Evolutionary conservation across 352 stramenopile species (phyloP), one percentile per base, ranked within the genome.

Genomic region (Globisporangium barbulae): DNA sequence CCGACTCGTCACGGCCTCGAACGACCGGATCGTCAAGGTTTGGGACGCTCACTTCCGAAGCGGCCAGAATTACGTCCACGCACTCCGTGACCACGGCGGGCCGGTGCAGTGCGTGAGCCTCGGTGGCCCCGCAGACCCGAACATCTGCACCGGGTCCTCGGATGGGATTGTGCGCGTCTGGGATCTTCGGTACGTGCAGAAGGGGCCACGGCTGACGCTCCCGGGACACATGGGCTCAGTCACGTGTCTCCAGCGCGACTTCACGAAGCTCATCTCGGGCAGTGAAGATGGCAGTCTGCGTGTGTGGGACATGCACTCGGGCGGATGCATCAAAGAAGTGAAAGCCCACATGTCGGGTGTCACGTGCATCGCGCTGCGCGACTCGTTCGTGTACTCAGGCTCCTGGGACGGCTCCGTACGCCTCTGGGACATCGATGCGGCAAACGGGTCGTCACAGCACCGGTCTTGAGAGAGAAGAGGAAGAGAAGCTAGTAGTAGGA

Each of bases 221-320:
- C 47, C 69, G 45, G 78, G 81, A 4, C 84, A 93, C 33, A 42
- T 45, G 0, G 84, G 86, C 0, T 68, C 70, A 6, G 73, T 95
- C 30, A 86, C 81, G 35, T 78, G 76, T 55, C 70, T 95, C 15
- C 79, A 91, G 59, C 81, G 84, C 8, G 86, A 95, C 61, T 93
- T 93, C 53, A 91, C 84, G 37, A 86, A 85, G 50, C 70, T 95
- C 35, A 78, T 95, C 13, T 95, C 86, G 0, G 83, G 76, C 28
- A 79, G 84, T 59, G 85, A 93, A 57, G 86, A 95, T 57, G 84
- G 85, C 17, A 77, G 64, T 63, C 39, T 95, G 28, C 79, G 81
- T 30, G 74, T 91, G 31, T 93, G 82, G 86, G 81, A 93, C 68
- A 85, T 93, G 70, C 83, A 91, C 65, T 91, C 86, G 8, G 86